These are phyloP conservation scores for Macadamia integrifolia DNA, from an alignment of 164 flowering plant species.

Conservation along the genomic window DNA sequence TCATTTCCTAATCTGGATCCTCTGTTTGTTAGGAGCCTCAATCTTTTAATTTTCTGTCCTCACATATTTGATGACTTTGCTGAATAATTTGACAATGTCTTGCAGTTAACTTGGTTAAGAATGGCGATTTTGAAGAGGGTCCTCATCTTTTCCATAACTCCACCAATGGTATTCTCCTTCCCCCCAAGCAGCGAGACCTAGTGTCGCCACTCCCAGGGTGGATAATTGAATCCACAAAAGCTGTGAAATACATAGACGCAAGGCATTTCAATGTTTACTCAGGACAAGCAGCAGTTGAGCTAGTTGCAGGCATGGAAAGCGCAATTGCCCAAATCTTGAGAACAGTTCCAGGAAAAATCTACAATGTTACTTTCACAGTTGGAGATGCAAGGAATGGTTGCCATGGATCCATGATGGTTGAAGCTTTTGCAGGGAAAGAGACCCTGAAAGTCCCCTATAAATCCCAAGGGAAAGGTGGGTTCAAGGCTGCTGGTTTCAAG, in stretches of 20 bases:
- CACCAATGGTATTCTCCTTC: conserved; percentile 11
- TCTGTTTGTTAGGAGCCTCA: neutral
- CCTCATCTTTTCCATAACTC: conserved; percentile 9
- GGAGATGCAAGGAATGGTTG: conserved; percentile 13
- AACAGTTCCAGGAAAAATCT: conserved; percentile 11
- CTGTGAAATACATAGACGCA: conserved; percentile 15
- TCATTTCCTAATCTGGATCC: neutral
- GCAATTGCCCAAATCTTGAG: conserved; percentile 14
- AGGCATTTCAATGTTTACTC: conserved; percentile 9
- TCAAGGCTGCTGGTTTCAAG: conserved; percentile 8
- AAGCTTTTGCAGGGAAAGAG: conserved; percentile 11
- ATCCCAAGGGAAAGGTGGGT: conserved; percentile 18
- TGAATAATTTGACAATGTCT: neutral
- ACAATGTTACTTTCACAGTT: conserved; percentile 7
- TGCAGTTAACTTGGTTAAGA: conserved; percentile 13
- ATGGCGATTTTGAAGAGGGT: conserved; percentile 14
- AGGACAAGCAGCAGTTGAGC: conserved; percentile 10
- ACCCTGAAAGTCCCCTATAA: conserved; percentile 5
- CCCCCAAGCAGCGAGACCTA: conserved; percentile 8
- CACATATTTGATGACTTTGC: neutral
- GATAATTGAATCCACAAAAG: conserved; percentile 16
- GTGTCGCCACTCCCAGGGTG: conserved; percentile 16
- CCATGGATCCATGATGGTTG: conserved; percentile 13
- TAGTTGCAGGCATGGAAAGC: conserved; percentile 14
- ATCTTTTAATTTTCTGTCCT: too few species aligned